Base-by-base conservation (phyloP, 192 early-diverging fungal genomes). In the Rhizophagus sp. region DNA sequence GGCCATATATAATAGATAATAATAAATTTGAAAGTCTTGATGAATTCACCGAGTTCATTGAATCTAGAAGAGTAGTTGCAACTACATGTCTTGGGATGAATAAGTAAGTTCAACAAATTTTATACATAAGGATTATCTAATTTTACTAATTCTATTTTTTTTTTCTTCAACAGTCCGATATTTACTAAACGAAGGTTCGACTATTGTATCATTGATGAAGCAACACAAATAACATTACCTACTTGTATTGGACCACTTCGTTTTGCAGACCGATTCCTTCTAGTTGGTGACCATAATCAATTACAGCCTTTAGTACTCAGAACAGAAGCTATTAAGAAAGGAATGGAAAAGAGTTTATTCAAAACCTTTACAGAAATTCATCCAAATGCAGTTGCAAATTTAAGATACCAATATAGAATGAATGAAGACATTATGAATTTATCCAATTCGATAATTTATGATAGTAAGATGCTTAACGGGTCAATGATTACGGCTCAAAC, bases 281-380 rank as follows among this genome's bases (percentile, higher is more conserved):
- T 99, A 9, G 97, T 99, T 17, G 97, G 97, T 49, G 97, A 99
- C 82, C 94, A 97, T 78, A 94, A 97, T 82, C 97, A 99, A 83
- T 87, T 99, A 19, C 94, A 95, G 52, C 97, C 97, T 3, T 81
- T 99, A 61, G 95, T 98, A 34, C 83, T 86, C 57, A 91, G 90
- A 62, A 30, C 77, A 4, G 87, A 89, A 64, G 92, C 93, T 2
- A 83, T 76, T 15, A 82, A 89, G 34, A 80, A 77, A 27, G 92
- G 90, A 30, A 81, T 90, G 27, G 80, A 86, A 30, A 81, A 85
- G 50, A 96, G 95, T 27, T 84, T 99, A 73, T 99, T 99, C 81
- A 91, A 90, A 77, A 85, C 87, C 7, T 85, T 99, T 4, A 92
- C 92, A 22, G 94, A 97, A 73, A 89, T 88, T 6, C 93, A 97